Percentiles rank a stretch among this genome's conserved stretches.
phyloP scores from a whole-genome alignment of 345 rosid species.

The Heritiera fomes region DNA sequence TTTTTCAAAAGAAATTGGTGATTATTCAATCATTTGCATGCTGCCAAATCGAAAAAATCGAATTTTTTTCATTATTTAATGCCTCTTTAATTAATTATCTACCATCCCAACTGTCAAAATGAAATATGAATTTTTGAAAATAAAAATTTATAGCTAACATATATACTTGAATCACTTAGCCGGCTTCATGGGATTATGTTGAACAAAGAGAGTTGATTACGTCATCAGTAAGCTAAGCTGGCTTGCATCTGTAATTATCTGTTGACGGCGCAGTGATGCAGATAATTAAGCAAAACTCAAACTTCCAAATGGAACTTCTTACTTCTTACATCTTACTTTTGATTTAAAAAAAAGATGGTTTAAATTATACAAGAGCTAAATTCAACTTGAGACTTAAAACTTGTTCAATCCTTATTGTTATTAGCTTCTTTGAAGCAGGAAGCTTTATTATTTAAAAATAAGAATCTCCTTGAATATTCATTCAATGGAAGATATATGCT shows the following conservation, averaged over 20 bases:
- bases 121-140: not conserved
- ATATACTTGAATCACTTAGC: not conserved
- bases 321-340: too few relatives aligned
- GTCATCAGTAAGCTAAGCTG: not conserved
- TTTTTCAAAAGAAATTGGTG: not conserved
- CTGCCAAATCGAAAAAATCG: not conserved
- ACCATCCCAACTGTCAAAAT: not conserved
- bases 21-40: not conserved
- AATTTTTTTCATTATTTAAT: too few relatives aligned
- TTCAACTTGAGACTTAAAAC: not conserved
- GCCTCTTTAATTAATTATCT: not conserved
- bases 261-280: not conserved
- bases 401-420: not conserved
- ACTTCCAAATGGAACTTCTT: not conserved
- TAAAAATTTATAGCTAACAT: not conserved
- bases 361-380: not conserved
- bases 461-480: not conserved
- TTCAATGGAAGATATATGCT: not conserved
- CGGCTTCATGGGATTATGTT: not conserved
- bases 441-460: not conserved
- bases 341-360: not conserved
- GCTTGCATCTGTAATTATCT: not conserved
- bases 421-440: not conserved
- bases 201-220: not conserved
- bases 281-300: not conserved